Evolutionary conservation across 805 yeast genomes (phyloP).

Genomic region (Saccharomycopsis olivae): DNA sequence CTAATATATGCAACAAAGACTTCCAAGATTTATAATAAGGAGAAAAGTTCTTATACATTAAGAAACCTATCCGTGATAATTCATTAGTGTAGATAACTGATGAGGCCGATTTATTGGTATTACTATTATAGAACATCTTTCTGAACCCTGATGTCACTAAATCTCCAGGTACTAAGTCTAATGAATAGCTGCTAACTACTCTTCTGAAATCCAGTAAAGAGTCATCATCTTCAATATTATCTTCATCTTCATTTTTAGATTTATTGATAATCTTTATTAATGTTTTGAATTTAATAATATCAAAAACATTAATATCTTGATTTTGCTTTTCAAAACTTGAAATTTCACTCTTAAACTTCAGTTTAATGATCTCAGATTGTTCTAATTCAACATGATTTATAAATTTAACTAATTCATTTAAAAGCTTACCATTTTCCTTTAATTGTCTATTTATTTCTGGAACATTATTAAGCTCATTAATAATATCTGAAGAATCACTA

Average conservation of each 20-base stretch:
- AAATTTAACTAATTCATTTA: constrained; percentile 45
- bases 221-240: neutral
- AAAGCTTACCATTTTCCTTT: constrained; percentile 25
- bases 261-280: constrained; percentile 24
- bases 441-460: constrained; percentile 9
- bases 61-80: constrained; percentile 14
- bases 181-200: neutral
- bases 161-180: neutral
- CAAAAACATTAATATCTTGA: constrained; percentile 22
- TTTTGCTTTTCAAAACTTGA: constrained; percentile 19
- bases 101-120: neutral
- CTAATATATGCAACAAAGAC: constrained; percentile 13
- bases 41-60: constrained; percentile 13
- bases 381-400: constrained; percentile 35
- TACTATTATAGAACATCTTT: neutral
- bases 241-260: constrained; percentile 17
- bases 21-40: constrained; percentile 13
- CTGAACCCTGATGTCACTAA: neutral
- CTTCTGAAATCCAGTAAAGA: neutral
- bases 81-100: constrained; percentile 7
- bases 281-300: constrained; percentile 23
- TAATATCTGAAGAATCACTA: constrained; percentile 25
- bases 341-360: constrained; percentile 26
- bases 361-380: constrained; percentile 28
- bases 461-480: constrained; percentile 19